A percentile compares a stretch with the other conserved stretches of the same genome.
phyloP scores from a whole-genome alignment of 2,329 filamentous ascomycete species.

The Rugonectria rugulosa region DNA sequence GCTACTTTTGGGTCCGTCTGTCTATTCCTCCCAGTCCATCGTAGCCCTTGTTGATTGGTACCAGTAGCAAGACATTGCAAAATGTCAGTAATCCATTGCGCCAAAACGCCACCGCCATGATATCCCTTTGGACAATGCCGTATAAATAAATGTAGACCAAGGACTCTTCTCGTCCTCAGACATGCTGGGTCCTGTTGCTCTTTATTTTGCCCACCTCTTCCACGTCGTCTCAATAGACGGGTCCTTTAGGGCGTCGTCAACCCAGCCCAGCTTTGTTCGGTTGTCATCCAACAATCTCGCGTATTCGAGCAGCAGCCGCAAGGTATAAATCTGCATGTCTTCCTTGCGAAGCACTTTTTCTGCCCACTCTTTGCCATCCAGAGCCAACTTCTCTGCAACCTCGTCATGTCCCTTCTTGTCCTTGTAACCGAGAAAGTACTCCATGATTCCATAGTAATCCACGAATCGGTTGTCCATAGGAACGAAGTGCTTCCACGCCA shows the following conservation, averaged over 20 bases:
- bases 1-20: conserved; percentile 19
- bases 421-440: conserved; percentile 74
- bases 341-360: conserved; percentile 72
- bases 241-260: conserved; percentile 54
- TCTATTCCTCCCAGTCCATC: conserved; percentile 12
- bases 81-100: conserved; percentile 2
- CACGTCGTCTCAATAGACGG: conserved; percentile 43
- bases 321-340: conserved; percentile 77
- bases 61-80: neutral
- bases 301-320: conserved; percentile 71
- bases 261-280: conserved; percentile 63
- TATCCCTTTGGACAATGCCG: conserved; percentile 22
- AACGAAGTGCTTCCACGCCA: conserved; percentile 83
- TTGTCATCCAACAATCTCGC: conserved; percentile 61
- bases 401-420: conserved; percentile 59
- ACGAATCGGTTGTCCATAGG: conserved; percentile 78
- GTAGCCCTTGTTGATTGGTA: neutral
- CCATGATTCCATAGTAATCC: conserved; percentile 76
- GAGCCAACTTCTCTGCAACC: conserved; percentile 69
- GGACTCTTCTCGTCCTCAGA: neutral
- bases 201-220: conserved; percentile 37
- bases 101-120: conserved; percentile 25
- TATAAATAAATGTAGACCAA: conserved; percentile 1
- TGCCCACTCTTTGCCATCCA: conserved; percentile 72
- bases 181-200: neutral